Conservation (phyloP, 2,329 filamentous ascomycete genomes). For the Emmonsiellopsis sp. region DNA sequence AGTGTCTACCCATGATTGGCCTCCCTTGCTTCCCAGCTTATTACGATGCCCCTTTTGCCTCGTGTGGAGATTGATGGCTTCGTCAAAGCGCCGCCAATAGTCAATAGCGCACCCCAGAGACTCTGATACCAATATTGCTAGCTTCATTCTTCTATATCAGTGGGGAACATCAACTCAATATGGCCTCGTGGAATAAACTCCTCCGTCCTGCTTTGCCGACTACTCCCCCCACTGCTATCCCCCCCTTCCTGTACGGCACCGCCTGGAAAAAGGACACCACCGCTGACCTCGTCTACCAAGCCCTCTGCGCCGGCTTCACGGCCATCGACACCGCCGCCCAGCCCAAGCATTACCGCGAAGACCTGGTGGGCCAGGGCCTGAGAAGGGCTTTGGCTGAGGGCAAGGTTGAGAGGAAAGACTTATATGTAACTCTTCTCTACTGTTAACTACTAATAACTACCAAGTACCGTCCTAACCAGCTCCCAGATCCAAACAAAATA, state of each 20-base stretch:
- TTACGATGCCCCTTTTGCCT: too few species aligned
- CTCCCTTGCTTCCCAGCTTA: too few species aligned
- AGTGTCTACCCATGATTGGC: too few species aligned
- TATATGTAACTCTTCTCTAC: slow-evolving; percentile 47
- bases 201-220: slow-evolving; percentile 3
- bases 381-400: slow-evolving; percentile 51
- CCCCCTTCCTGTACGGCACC: slow-evolving; percentile 62
- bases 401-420: slow-evolving; percentile 47
- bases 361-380: slow-evolving; percentile 59
- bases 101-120: too few species aligned
- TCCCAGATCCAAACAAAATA: slow-evolving; percentile 73
- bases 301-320: slow-evolving; percentile 60
- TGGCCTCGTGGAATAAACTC: neutral
- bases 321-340: slow-evolving; percentile 71
- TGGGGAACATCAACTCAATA: too few species aligned
- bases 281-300: slow-evolving; percentile 57
- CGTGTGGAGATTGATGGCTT: too few species aligned
- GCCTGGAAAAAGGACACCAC: slow-evolving; percentile 75
- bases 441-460: neutral
- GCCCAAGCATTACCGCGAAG: slow-evolving; percentile 68
- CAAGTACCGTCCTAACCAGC: neutral
- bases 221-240: slow-evolving; percentile 18
- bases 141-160: too few species aligned
- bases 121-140: too few species aligned
- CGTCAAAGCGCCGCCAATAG: too few species aligned